Base-by-base conservation (phyloP, 352 stramenopile genomes). In the Stramenopiles sp. region DNA sequence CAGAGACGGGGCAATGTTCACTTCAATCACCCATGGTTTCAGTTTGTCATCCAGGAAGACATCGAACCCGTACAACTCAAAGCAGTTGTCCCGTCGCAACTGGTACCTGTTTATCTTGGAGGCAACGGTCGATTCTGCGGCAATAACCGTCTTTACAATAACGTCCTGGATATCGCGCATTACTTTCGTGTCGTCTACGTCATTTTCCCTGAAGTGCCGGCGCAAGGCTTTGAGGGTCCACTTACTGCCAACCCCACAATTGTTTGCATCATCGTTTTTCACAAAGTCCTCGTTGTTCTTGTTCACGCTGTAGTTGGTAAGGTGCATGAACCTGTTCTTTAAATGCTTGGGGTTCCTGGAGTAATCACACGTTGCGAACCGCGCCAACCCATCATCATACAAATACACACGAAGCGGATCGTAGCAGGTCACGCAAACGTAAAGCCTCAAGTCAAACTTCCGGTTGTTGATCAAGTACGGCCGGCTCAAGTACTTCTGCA, bases 401-500 rank as follows among this genome's bases (percentile, higher is more conserved):
- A 37, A 79, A 74, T 2, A 37, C 32, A 76, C 78, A 76, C n/a
- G 12, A 18, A 97, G 83, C 3, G 89, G 91, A 63, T 87, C 86
- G 77, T 96, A 96, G 0, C 88, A 95, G 25, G 89, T 96, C 33
- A 96, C 90, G 18, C 96, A 82, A n/a, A 96, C 86, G 77, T 96
- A 97, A 30, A 97, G 77, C 1, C 91, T 83, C 12, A 12, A 63
- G 25, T 63, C 43, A 63, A n/a, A 76, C 32, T 74, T 77, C 74
- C 91, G 82, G 3, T 84, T 85, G 74, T 93, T 88, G 79, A 93
- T 91, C 77, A 92, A 76, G 71, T 89, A 91, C 6, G 87, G 89
- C 37, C 86, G 79, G 1, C 80, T 79, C 12, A 94, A 76, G 77
- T 93, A 93, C 32, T 81, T 80, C 81, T 95, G 88, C 0, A 93